Evolutionary conservation across 176 grass and related monocot species (phyloP), one percentile per base, ranked within the genome.

Genomic region (Rhynchospora pubera): DNA sequence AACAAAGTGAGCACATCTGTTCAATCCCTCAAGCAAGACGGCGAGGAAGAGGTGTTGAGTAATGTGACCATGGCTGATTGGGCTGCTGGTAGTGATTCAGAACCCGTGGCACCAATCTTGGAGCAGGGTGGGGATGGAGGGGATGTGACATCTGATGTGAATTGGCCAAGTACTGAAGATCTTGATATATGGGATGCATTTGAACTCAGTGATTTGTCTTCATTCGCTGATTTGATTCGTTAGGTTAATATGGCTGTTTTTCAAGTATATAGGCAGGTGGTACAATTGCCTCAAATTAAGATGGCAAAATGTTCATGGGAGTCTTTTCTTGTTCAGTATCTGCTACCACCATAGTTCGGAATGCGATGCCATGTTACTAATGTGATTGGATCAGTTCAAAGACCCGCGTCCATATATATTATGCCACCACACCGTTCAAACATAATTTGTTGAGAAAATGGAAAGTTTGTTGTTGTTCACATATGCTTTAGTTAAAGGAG

Each of bases 91-190:
- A 14, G 44, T 69, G 63, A 18, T 0, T 42, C 67, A 1, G 83
- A 42, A 3, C 85, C n/a, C 2, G 30, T 78, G 13, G 63, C 48
- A 58, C 44, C 50, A 42, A 28, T 59, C 9, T 18, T 60, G 6
- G n/a, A 44, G 15, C 13, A 34, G 12, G 64, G 77, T 19, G 83
- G 39, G 24, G 90, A 90, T 83, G 82, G 88, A 57, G 93, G 93
- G 5, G 90, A 92, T 50, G 90, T 97, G 8, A 92, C 90, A 13
- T 92, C 93, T n/a, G 62, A 43, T 30, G 79, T 85, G 4, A 84
- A 89, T 11, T 68, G 3, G 24, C 47, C 18, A 32, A n/a, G n/a
- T n/a, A 57, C 13, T 47, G 84, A 2, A 15, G 45, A 5, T 19
- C 8, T 6, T 6, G 78, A 57, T 62, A 28, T 78, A 14, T 50